These are phyloP conservation scores for Cicer yamashitae DNA, from an alignment of 306 rosid species.

Conservation along the genomic window DNA sequence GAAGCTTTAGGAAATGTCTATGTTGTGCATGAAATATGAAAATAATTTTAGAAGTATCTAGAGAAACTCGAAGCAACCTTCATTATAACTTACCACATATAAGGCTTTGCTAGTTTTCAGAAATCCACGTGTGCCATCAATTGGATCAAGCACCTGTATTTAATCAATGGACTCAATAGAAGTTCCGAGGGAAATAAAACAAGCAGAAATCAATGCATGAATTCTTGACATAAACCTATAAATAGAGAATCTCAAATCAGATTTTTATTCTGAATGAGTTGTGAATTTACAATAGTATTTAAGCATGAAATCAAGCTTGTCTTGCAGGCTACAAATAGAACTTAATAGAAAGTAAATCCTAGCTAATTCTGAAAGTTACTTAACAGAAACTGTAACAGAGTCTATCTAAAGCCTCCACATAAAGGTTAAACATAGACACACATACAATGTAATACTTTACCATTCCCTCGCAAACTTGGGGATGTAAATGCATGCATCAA, in stretches of 20 bases:
- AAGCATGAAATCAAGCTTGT: neutral
- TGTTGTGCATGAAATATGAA: slow-evolving; percentile 1
- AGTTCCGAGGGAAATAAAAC: slow-evolving; percentile 36
- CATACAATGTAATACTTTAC: neutral
- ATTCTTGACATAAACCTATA: slow-evolving; percentile 9
- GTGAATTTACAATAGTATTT: neutral
- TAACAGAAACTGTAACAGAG: slow-evolving; percentile 11
- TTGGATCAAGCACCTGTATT: slow-evolving; percentile 89
- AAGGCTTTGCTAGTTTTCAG: slow-evolving; percentile 65
- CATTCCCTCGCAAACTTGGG: neutral
- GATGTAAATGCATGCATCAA: neutral
- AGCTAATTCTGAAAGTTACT: neutral
- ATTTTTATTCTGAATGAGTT: neutral
- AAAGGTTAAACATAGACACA: neutral
- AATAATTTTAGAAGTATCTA: slow-evolving; percentile 1
- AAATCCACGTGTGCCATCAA: slow-evolving; percentile 90
- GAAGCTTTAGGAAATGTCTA: neutral
- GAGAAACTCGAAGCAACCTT: slow-evolving; percentile 36
- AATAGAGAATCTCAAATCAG: slow-evolving; percentile 13
- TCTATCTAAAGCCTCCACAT: neutral
- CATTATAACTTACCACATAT: slow-evolving; percentile 65
- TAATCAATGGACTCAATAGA: slow-evolving; percentile 36
- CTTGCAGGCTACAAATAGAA: slow-evolving; percentile 4
- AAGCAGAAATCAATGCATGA: slow-evolving; percentile 29
- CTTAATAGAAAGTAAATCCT: slow-evolving; percentile 12